Percentiles rank a stretch among this genome's conserved stretches.
These are phyloP conservation scores for Talaromyces thailandensis DNA, from an alignment of 495 filamentous ascomycete genomes.

Conservation along the genomic window DNA sequence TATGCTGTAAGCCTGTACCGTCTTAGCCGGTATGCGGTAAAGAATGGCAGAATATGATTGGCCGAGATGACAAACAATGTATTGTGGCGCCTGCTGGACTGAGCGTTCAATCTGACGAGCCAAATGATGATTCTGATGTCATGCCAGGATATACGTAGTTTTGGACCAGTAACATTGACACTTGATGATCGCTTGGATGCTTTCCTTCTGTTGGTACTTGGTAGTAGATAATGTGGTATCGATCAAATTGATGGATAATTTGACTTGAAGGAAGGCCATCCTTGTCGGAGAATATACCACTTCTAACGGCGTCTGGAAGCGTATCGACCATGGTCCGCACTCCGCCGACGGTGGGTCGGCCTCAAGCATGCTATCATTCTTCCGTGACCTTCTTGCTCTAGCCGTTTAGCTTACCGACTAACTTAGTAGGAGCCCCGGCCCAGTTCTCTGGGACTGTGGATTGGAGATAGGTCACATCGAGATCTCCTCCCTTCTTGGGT, in stretches of 20 bases:
- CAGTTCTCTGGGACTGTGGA: background rate
- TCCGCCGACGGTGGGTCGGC: background rate
- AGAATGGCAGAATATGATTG: background rate
- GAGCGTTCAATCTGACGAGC: background rate
- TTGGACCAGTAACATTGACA: background rate
- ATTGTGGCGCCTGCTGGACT: background rate
- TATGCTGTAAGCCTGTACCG: background rate
- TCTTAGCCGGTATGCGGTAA: background rate
- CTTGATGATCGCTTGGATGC: background rate
- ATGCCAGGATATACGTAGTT: background rate
- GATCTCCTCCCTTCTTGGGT: background rate
- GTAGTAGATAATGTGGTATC: too few relatives aligned
- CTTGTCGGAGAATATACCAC: background rate
- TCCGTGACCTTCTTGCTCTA: background rate
- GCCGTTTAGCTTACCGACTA: background rate
- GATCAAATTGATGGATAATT: background rate
- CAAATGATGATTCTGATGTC: background rate
- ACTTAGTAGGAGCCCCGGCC: background rate
- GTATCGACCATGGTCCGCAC: background rate
- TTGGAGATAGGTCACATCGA: background rate
- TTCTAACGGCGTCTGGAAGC: slow-evolving; percentile 5
- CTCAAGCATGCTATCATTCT: background rate
- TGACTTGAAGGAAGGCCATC: background rate
- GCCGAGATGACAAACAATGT: background rate
- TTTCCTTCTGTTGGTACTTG: background rate